Percentiles rank a stretch among this genome's conserved stretches.
Evolutionary conservation across 2,329 filamentous ascomycete species (phyloP).

Genomic region (Pseudogymnoascus sp.): DNA sequence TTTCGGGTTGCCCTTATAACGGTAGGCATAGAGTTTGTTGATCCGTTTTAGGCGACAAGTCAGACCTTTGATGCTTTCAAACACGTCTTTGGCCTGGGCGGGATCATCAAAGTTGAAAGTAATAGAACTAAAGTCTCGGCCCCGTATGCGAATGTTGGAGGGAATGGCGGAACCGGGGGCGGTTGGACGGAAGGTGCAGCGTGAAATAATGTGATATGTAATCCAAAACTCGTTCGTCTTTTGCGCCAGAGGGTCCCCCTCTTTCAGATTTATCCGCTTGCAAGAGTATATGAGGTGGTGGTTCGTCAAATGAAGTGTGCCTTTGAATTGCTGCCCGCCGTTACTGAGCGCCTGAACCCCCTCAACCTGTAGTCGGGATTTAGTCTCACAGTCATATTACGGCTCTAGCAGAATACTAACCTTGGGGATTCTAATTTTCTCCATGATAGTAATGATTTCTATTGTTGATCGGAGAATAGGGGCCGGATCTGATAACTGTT

Average conservation of each 20-base stretch:
- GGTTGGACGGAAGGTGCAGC: conserved; percentile 69
- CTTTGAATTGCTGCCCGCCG: conserved; percentile 46
- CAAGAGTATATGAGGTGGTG: conserved; percentile 44
- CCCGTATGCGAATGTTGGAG: conserved; percentile 77
- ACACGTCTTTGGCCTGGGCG: conserved; percentile 69
- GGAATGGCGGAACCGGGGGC: conserved; percentile 59
- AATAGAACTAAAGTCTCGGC: conserved; percentile 88
- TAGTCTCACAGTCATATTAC: conserved; percentile 14
- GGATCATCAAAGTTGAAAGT: conserved; percentile 80
- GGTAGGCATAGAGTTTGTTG: conserved; percentile 86
- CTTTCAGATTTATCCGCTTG: conserved; percentile 15
- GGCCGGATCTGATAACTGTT: background rate
- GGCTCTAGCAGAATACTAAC: conserved; percentile 20
- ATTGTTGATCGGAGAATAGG: background rate
- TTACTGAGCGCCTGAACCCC: conserved; percentile 52
- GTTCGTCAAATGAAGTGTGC: conserved; percentile 52
- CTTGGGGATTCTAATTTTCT: conserved; percentile 39
- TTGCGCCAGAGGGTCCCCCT: conserved; percentile 31
- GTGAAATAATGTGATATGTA: conserved; percentile 82
- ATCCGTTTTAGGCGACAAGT: conserved; percentile 76
- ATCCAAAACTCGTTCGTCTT: conserved; percentile 74
- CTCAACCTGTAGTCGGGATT: conserved; percentile 39
- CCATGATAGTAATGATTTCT: conserved; percentile 23
- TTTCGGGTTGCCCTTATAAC: conserved; percentile 63
- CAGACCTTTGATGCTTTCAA: conserved; percentile 72